Percentiles rank a stretch among this genome's conserved stretches.
Conservation (phyloP, 1,284 basidiomycete species). For the Chondrostereum purpureum region DNA sequence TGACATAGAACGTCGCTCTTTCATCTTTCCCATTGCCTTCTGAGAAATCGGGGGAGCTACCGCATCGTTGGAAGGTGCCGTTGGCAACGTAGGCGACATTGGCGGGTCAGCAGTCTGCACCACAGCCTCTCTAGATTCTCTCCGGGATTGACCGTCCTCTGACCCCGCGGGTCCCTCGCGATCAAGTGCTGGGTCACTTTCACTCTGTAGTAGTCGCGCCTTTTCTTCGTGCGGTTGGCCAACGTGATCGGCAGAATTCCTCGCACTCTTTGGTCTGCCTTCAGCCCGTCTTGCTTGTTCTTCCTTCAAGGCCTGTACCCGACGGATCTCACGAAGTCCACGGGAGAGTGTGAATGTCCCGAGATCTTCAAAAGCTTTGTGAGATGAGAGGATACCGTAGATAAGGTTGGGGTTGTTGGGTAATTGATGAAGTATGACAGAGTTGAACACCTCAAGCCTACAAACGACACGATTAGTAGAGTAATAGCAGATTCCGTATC, state of each 20-base stretch:
- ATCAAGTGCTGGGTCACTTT: constrained; percentile 24
- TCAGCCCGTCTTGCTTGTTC: constrained; percentile 45
- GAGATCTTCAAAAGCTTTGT: constrained; percentile 80
- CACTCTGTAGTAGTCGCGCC: constrained; percentile 48
- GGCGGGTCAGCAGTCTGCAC: constrained; percentile 19
- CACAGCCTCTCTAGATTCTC: constrained; percentile 19
- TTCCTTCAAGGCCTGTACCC: constrained; percentile 67
- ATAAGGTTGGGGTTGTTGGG: constrained; percentile 82
- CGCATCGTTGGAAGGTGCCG: constrained; percentile 17
- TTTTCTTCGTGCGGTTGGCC: constrained; percentile 52
- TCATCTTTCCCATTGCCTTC: constrained; percentile 87
- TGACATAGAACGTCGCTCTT: constrained; percentile 56
- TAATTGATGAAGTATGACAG: constrained; percentile 66
- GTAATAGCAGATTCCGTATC: too few species aligned
- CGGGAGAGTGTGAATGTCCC: constrained; percentile 82
- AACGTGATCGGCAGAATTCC: constrained; percentile 25
- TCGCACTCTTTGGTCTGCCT: constrained; percentile 29
- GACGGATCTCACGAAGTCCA: constrained; percentile 79
- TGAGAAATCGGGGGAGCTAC: constrained; percentile 47
- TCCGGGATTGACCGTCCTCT: constrained; percentile 2
- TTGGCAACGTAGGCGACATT: constrained; percentile 38
- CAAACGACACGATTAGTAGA: constrained; percentile 8
- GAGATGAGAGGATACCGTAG: constrained; percentile 79
- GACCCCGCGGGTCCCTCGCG: constrained; percentile 9
- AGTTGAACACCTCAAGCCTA: constrained; percentile 89